phyloP scores from a whole-genome alignment of 2,329 filamentous ascomycete genomes.

The Cercospora sp. region DNA sequence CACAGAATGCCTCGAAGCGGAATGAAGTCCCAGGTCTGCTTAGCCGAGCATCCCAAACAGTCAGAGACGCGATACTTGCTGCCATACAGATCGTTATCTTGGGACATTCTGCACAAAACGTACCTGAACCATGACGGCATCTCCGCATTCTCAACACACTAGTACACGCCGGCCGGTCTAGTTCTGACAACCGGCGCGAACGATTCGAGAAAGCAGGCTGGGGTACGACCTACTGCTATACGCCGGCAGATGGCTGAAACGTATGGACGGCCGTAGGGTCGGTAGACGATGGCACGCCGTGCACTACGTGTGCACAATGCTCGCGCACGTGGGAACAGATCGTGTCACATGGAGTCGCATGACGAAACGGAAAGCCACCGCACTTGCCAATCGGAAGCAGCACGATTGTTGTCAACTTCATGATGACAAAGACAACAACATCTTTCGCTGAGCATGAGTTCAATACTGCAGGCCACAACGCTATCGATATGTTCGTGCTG shows the following conservation, averaged over 20 bases:
- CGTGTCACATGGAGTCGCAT: background rate
- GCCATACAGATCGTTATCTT: background rate
- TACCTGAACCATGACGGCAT: background rate
- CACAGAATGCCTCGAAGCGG: background rate
- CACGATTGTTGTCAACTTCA: background rate
- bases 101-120: background rate
- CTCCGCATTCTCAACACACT: background rate
- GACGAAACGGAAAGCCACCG: background rate
- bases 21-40: background rate
- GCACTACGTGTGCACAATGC: background rate
- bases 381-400: background rate
- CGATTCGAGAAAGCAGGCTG: background rate
- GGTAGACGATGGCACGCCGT: background rate
- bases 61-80: background rate
- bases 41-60: background rate
- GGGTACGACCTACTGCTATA: background rate
- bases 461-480: background rate
- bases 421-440: background rate
- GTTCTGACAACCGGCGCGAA: background rate
- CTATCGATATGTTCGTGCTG: background rate
- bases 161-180: background rate
- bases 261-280: background rate
- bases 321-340: background rate
- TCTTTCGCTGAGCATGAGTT: background rate
- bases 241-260: background rate